Evolutionary conservation across 257 asterid species (phyloP).

Genomic region (Dorcoceras hygrometricum): DNA sequence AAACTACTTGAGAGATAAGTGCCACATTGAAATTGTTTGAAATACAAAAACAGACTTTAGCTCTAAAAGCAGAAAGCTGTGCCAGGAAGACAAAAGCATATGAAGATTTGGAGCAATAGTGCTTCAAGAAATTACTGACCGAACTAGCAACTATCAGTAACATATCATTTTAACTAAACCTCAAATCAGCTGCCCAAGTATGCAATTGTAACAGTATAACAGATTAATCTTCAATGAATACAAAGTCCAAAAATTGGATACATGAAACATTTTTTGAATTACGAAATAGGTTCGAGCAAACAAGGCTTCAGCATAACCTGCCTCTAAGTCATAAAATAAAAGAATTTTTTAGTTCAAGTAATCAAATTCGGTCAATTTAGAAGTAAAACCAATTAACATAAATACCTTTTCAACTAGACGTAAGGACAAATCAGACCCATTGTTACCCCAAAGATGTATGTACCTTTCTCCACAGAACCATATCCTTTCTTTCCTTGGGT

Average conservation of each 20-base stretch:
- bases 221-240: not conserved
- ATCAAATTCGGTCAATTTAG: constrained; percentile 3
- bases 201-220: not conserved
- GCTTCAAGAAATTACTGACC: not conserved
- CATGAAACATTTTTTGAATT: not conserved
- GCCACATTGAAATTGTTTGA: not conserved
- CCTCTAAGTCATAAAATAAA: constrained; percentile 13
- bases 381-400: constrained; percentile 3
- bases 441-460: constrained; percentile 12
- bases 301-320: not conserved
- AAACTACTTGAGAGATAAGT: not conserved
- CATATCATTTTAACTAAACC: not conserved
- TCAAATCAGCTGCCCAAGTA: not conserved
- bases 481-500: constrained; percentile 76
- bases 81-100: not conserved
- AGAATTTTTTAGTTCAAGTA: not conserved
- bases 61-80: not conserved
- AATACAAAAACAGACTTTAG: not conserved
- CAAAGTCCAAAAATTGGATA: not conserved
- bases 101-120: not conserved
- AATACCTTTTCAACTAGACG: not conserved
- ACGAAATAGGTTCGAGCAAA: not conserved
- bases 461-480: constrained; percentile 80
- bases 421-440: constrained; percentile 5
- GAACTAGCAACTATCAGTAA: not conserved